Percentiles rank a stretch among this genome's conserved stretches.
phyloP scores from a whole-genome alignment of 1,284 basidiomycete species.

The Blastosporella zonata region DNA sequence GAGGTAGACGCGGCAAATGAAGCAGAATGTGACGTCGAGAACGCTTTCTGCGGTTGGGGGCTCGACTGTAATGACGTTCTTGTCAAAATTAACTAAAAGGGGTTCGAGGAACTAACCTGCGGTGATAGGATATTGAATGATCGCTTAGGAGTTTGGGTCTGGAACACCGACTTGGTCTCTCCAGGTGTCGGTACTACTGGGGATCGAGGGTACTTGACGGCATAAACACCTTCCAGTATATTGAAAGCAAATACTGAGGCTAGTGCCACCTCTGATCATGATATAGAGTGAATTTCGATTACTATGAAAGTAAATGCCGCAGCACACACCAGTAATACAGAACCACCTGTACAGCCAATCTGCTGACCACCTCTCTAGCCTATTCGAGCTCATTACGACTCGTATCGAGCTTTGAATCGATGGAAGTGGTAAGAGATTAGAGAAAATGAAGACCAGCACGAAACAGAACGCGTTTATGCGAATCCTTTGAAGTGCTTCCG shows the following conservation, averaged over 20 bases:
- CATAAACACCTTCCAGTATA: conserved; percentile 47
- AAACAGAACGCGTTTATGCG: conserved; percentile 48
- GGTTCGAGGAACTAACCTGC: conserved; percentile 33
- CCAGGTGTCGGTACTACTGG: conserved; percentile 38
- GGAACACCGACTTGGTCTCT: conserved; percentile 32
- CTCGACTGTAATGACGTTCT: conserved; percentile 35
- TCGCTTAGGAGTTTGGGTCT: conserved; percentile 36
- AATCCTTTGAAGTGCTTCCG: conserved; percentile 52
- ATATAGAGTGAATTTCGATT: neutral
- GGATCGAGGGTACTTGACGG: conserved; percentile 51
- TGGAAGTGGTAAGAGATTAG: conserved; percentile 52
- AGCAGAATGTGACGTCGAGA: conserved; percentile 37
- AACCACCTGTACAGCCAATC: conserved; percentile 35
- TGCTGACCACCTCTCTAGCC: conserved; percentile 25
- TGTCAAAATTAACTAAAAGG: neutral
- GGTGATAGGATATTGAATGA: conserved; percentile 42
- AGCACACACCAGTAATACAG: conserved; percentile 33
- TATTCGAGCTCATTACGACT: conserved; percentile 23
- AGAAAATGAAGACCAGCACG: conserved; percentile 42
- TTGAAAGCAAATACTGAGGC: conserved; percentile 46
- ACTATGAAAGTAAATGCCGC: neutral
- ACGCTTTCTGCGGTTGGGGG: conserved; percentile 54
- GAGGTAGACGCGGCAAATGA: conserved; percentile 25
- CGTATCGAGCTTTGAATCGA: conserved; percentile 36
- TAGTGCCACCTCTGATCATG: conserved; percentile 40